phyloP scores from a whole-genome alignment of 2,329 filamentous ascomycete genomes.

The Claviceps capensis region DNA sequence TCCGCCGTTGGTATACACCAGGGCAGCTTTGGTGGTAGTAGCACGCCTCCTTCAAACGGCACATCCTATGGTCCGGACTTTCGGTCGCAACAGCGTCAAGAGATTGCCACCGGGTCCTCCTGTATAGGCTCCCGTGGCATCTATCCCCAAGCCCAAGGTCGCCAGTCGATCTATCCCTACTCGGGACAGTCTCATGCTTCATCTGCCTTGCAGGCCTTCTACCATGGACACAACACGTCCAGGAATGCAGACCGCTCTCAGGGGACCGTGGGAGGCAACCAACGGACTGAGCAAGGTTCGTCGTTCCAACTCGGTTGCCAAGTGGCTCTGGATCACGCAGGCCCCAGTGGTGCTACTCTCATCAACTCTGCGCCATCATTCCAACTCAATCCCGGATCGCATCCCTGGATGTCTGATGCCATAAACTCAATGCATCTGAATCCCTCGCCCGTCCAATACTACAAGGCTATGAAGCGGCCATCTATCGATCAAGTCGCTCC shows the following conservation, averaged over 20 bases:
- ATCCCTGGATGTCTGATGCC: conserved; percentile 28
- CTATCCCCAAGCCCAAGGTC: conserved; percentile 27
- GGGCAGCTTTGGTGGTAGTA: conserved; percentile 12
- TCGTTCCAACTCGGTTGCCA: conserved; percentile 19
- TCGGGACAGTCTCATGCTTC: conserved; percentile 39
- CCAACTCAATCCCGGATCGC: conserved; percentile 33
- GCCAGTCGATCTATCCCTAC: conserved; percentile 41
- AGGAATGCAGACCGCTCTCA: conserved; percentile 34
- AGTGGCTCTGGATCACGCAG: conserved; percentile 20
- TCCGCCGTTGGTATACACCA: conserved; percentile 29
- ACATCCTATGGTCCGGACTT: conserved; percentile 14
- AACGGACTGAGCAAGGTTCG: conserved; percentile 24
- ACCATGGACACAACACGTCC: conserved; percentile 23
- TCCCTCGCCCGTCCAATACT: conserved; percentile 13
- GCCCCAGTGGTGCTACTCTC: conserved; percentile 11
- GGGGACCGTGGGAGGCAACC: conserved; percentile 24
- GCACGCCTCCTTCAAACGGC: conserved; percentile 12
- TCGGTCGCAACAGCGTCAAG: conserved; percentile 16
- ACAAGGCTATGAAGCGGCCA: conserved; percentile 18
- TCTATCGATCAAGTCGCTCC: conserved; percentile 27
- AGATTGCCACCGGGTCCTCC: conserved; percentile 19
- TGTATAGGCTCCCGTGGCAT: conserved; percentile 25
- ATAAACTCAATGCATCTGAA: conserved; percentile 16
- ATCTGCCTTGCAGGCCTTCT: conserved; percentile 20
- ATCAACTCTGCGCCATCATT: conserved; percentile 23